Conservation (phyloP, 495 filamentous ascomycete species). For the Daldinia decipiens region DNA sequence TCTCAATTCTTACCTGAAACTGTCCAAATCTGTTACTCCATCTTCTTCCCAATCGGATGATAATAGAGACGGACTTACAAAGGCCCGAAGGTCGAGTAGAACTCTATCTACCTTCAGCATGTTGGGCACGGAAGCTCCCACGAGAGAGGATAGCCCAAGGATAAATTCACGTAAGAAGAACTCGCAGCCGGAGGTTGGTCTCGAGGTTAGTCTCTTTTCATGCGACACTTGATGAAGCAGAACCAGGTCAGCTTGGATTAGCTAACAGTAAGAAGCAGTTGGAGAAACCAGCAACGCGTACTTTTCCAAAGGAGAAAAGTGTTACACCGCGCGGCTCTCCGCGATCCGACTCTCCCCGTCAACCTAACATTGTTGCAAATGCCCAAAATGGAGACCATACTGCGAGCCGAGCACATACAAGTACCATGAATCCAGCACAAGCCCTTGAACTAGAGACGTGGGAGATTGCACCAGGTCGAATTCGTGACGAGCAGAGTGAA, state of each 20-base stretch:
- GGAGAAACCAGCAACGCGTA: slow-evolving; percentile 8
- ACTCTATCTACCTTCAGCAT: not conserved
- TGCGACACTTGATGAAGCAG: not conserved
- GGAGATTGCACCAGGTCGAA: slow-evolving; percentile 50
- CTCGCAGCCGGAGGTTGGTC: slow-evolving; percentile 9
- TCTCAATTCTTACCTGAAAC: not conserved
- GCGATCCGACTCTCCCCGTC: not conserved
- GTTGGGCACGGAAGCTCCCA: not conserved
- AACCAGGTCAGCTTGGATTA: not conserved
- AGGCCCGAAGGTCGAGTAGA: too few species aligned
- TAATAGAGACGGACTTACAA: not conserved
- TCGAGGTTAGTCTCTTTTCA: not conserved
- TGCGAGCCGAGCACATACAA: not conserved
- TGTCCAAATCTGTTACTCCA: not conserved
- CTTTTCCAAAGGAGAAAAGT: not conserved
- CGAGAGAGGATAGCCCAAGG: slow-evolving; percentile 29
- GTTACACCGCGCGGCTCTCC: not conserved
- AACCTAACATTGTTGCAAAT: not conserved
- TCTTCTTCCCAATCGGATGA: not conserved
- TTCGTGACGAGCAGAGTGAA: slow-evolving; percentile 24
- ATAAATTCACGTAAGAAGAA: slow-evolving; percentile 37
- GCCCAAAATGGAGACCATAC: not conserved
- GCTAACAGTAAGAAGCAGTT: slow-evolving; percentile 5
- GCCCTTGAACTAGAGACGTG: slow-evolving; percentile 53
- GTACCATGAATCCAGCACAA: slow-evolving; percentile 13